These are phyloP conservation scores for Hymenoscyphus fructigenus DNA, from an alignment of 2,329 filamentous ascomycete genomes.

Conservation along the genomic window DNA sequence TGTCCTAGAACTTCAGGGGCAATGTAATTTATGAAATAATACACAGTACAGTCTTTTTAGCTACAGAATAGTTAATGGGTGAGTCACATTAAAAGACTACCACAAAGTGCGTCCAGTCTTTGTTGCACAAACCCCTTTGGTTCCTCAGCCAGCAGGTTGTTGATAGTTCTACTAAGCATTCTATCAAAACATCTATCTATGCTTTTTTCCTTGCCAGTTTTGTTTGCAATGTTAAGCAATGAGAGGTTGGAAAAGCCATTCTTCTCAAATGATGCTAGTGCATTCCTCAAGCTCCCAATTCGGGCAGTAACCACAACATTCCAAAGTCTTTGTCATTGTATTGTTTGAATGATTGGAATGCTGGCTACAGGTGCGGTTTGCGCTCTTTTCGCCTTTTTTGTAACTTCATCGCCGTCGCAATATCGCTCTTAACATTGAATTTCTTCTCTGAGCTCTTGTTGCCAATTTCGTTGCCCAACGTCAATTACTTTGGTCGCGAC, in stretches of 20 bases:
- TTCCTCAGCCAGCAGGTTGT: too few species aligned
- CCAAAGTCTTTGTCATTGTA: neutral
- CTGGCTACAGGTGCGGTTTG: neutral
- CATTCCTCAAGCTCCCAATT: constrained; percentile 3
- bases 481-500: neutral
- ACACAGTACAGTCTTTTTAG: too few species aligned
- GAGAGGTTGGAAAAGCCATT: neutral
- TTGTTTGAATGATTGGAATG: neutral
- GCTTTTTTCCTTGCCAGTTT: neutral
- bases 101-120: too few species aligned
- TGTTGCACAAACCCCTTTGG: too few species aligned
- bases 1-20: too few species aligned
- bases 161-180: too few species aligned
- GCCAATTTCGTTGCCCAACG: neutral
- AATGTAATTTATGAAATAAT: too few species aligned
- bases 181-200: neutral
- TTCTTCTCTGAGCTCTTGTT: neutral
- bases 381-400: neutral
- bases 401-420: neutral
- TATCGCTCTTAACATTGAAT: neutral
- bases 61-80: too few species aligned
- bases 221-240: neutral
- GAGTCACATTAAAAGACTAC: too few species aligned
- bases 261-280: neutral
- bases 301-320: constrained; percentile 4